Conservation (phyloP, 768 basidiomycete genomes). For the Strobilomyces confusus region DNA sequence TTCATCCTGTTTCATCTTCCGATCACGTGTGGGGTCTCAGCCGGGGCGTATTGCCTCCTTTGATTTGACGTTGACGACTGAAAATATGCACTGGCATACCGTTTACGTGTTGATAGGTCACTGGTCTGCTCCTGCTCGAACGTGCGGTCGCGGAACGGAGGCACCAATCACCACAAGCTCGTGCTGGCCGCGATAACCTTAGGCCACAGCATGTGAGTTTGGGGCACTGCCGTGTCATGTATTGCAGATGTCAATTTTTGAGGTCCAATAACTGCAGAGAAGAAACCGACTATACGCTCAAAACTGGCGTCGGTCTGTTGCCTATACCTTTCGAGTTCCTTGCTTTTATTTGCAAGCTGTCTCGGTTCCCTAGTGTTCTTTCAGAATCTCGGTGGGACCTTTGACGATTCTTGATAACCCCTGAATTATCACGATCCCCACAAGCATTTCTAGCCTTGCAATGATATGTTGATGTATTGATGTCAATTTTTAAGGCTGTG, state of each 20-base stretch:
- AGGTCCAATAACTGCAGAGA: background rate
- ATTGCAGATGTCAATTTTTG: background rate
- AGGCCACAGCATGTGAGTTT: constrained; percentile 49
- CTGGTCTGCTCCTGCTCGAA: no score
- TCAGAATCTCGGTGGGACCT: background rate
- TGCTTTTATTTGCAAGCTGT: background rate
- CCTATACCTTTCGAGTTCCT: background rate
- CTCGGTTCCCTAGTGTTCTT: background rate
- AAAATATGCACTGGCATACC: no score
- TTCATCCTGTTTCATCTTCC: no score
- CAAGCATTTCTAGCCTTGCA: background rate
- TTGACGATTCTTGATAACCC: background rate
- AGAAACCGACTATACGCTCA: constrained; percentile 20
- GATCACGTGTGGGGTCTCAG: no score
- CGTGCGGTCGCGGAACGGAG: no score
- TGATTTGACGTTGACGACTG: no score
- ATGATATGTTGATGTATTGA: background rate
- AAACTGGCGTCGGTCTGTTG: constrained; percentile 1
- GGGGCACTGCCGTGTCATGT: constrained; percentile 28
- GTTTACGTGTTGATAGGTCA: no score
- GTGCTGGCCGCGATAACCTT: constrained; percentile 40
- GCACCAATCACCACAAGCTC: constrained; percentile 24
- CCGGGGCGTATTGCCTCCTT: no score
- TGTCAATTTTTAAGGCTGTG: no score
- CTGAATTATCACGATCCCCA: background rate